A percentile compares a stretch with the other conserved stretches of the same genome.
phyloP scores from a whole-genome alignment of 164 flowering plant species.

The Magnolia kwangsiensis region DNA sequence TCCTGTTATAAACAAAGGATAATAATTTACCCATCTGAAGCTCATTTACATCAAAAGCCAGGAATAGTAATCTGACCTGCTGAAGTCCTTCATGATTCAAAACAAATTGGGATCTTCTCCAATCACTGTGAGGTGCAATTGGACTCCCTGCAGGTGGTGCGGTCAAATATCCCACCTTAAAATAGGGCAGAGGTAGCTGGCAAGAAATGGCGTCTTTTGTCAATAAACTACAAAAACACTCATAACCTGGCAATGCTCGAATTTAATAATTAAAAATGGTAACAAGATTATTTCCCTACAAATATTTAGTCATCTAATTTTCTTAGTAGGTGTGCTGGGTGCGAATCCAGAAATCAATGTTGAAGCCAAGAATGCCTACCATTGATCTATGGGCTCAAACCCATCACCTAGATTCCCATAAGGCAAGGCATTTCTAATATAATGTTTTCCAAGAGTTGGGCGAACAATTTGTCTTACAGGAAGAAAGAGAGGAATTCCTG shows the following conservation, averaged over 20 bases:
- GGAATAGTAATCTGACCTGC: conserved; percentile 48
- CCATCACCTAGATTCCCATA: no score
- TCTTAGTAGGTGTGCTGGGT: no score
- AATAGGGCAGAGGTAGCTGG: conserved; percentile 66
- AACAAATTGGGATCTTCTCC: conserved; percentile 76
- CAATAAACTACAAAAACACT: not conserved
- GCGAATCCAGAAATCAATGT: no score
- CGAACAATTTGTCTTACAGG: no score
- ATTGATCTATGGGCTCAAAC: no score
- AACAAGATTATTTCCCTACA: not conserved
- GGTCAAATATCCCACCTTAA: conserved; percentile 80
- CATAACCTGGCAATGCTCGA: conserved; percentile 1
- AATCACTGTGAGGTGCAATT: conserved; percentile 85
- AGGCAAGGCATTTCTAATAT: no score
- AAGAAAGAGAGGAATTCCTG: no score
- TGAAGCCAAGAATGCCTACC: no score
- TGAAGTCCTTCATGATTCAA: conserved; percentile 88
- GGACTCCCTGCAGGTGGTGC: conserved; percentile 81
- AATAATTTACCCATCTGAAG: not conserved
- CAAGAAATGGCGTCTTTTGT: conserved; percentile 13
- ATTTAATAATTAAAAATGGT: not conserved
- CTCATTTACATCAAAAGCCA: not conserved
- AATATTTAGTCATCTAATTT: no score
- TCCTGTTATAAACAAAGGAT: not conserved
- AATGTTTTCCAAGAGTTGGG: no score